Evolutionary conservation across 78 protist genomes (phyloP).

Genomic region (Emiliania huxleyi): DNA sequence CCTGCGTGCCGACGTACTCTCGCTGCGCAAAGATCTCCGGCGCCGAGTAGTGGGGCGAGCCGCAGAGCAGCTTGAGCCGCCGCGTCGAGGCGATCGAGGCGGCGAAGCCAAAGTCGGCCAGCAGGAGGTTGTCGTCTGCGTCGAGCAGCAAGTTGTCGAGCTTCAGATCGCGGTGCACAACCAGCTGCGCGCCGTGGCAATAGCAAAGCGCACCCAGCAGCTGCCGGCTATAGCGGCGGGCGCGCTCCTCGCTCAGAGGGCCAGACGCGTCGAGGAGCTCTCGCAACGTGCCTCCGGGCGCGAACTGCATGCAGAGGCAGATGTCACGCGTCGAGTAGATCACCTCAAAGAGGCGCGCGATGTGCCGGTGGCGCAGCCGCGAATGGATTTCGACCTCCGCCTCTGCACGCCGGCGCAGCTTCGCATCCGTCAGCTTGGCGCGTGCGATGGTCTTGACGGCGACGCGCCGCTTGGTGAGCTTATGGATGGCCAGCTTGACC

Average conservation of each 20-base stretch:
- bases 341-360: background rate
- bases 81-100: background rate
- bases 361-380: background rate
- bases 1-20: background rate
- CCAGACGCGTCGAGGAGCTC: background rate
- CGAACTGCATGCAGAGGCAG: background rate
- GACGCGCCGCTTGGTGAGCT: background rate
- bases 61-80: background rate
- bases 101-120: background rate
- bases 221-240: background rate
- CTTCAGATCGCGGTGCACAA: constrained; percentile 9
- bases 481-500: background rate
- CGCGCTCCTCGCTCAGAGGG: background rate
- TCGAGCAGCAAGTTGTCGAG: constrained; percentile 13
- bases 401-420: background rate
- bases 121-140: background rate
- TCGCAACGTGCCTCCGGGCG: background rate
- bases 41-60: constrained; percentile 15
- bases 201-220: background rate
- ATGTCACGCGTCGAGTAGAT: background rate
- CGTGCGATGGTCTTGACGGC: background rate
- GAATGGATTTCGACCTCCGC: background rate
- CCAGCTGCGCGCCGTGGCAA: background rate
- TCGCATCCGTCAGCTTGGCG: background rate
- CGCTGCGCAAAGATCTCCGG: constrained; percentile 23